These are phyloP conservation scores for Cymbopogon citratus DNA, from an alignment of 176 grass and related monocot genomes.

Conservation along the genomic window DNA sequence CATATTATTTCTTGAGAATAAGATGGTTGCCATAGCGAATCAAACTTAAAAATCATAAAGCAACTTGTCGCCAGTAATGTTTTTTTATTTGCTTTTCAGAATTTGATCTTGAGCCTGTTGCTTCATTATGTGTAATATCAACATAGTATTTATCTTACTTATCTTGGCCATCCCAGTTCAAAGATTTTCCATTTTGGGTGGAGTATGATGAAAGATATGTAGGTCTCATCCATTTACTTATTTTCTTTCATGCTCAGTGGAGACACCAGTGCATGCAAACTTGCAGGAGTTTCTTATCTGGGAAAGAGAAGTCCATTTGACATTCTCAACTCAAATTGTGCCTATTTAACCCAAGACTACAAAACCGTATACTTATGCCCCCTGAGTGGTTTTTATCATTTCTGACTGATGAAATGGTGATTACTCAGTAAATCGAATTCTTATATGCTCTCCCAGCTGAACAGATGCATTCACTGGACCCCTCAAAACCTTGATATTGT, in stretches of 20 bases:
- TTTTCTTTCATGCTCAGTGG: neutral
- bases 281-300: neutral
- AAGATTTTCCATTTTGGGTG: neutral
- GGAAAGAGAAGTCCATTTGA: neutral
- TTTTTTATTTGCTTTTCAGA: neutral
- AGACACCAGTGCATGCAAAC: neutral
- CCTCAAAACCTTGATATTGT: neutral
- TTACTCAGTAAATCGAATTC: neutral
- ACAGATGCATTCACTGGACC: neutral
- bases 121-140: neutral
- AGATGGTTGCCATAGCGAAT: neutral
- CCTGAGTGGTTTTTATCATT: neutral
- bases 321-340: neutral
- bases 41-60: neutral
- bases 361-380: neutral
- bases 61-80: neutral
- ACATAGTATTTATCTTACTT: neutral
- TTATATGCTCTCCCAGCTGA: neutral
- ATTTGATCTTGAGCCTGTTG: neutral
- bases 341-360: neutral
- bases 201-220: neutral
- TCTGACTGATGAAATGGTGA: neutral
- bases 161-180: neutral
- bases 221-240: no score
- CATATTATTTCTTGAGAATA: neutral